phyloP scores from a whole-genome alignment of 2,329 filamentous ascomycete genomes.

The Alternaria solani region DNA sequence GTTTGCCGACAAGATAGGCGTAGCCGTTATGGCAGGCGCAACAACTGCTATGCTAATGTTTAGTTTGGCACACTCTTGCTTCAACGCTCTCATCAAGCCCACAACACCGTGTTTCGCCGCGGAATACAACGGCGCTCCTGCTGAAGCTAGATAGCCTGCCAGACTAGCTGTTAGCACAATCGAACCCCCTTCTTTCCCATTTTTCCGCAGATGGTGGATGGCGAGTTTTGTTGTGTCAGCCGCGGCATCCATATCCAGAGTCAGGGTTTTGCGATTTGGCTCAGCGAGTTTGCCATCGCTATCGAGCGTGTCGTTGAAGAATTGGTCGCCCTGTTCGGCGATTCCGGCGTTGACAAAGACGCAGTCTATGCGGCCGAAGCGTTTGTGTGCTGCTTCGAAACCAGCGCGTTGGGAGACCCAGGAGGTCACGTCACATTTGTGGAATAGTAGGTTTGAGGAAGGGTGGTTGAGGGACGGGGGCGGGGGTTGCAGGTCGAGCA shows the following conservation, averaged over 20 bases:
- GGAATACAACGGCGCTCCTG: conserved; percentile 58
- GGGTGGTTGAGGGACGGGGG: conserved; percentile 44
- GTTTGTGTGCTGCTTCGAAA: conserved; percentile 52
- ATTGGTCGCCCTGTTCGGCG: conserved; percentile 58
- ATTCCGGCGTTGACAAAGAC: conserved; percentile 62
- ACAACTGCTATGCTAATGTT: conserved; percentile 58
- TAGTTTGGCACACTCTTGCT: conserved; percentile 58
- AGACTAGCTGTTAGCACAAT: conserved; percentile 60
- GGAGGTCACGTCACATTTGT: conserved; percentile 56
- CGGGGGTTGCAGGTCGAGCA: conserved; percentile 52
- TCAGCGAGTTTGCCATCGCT: conserved; percentile 53
- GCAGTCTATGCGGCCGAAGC: conserved; percentile 56
- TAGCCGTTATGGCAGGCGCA: conserved; percentile 60
- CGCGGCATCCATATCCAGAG: conserved; percentile 58
- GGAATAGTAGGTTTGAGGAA: conserved; percentile 41
- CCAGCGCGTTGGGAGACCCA: conserved; percentile 57
- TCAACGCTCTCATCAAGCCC: conserved; percentile 60
- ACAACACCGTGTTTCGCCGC: conserved; percentile 62
- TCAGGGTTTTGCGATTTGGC: conserved; percentile 56
- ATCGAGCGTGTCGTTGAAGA: conserved; percentile 58
- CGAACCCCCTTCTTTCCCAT: conserved; percentile 50
- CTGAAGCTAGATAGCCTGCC: conserved; percentile 59
- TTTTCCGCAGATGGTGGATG: conserved; percentile 57
- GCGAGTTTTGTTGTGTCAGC: conserved; percentile 58
- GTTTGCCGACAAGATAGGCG: conserved; percentile 53